A percentile compares a stretch with the other conserved stretches of the same genome.
Evolutionary conservation across 75 land plant genomes (phyloP).

Genomic region (Cunninghamia lanceolata): DNA sequence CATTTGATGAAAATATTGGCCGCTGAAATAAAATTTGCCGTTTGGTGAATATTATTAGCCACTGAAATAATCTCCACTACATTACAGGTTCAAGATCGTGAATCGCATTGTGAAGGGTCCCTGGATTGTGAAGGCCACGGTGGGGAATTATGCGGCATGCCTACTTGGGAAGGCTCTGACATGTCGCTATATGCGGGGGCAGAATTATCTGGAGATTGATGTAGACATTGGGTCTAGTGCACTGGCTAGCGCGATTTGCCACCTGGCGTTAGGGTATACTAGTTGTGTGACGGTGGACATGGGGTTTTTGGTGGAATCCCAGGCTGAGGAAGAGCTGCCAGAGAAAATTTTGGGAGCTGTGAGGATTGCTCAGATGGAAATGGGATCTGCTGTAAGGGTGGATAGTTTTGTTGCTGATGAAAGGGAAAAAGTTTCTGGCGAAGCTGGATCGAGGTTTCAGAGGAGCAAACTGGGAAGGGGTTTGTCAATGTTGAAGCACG

Average conservation of each 20-base stretch:
- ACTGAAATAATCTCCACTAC: background rate
- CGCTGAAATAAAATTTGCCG: no score
- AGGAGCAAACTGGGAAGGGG: constrained; percentile 34
- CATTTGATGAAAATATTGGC: background rate
- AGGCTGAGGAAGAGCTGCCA: constrained; percentile 41
- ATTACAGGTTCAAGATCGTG: constrained; percentile 32
- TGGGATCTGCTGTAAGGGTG: constrained; percentile 29
- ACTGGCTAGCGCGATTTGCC: constrained; percentile 43
- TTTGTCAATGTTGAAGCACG: constrained; percentile 25
- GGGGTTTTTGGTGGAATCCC: constrained; percentile 42
- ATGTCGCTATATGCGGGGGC: constrained; percentile 31
- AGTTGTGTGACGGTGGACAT: constrained; percentile 45
- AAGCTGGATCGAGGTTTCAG: background rate
- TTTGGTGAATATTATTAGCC: background rate
- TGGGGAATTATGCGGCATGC: constrained; percentile 53
- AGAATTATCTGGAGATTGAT: constrained; percentile 48
- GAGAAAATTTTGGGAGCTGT: constrained; percentile 48
- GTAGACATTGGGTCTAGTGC: constrained; percentile 50
- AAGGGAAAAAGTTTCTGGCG: background rate
- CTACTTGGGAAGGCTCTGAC: constrained; percentile 49
- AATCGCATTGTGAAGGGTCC: constrained; percentile 46
- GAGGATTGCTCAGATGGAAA: constrained; percentile 43
- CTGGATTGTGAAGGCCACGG: constrained; percentile 50
- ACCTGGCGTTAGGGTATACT: constrained; percentile 42
- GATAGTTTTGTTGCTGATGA: constrained; percentile 1